Percentiles rank a stretch among this genome's conserved stretches.
phyloP scores from a whole-genome alignment of 2,329 filamentous ascomycete genomes.

The Fusarium bulbicola region DNA sequence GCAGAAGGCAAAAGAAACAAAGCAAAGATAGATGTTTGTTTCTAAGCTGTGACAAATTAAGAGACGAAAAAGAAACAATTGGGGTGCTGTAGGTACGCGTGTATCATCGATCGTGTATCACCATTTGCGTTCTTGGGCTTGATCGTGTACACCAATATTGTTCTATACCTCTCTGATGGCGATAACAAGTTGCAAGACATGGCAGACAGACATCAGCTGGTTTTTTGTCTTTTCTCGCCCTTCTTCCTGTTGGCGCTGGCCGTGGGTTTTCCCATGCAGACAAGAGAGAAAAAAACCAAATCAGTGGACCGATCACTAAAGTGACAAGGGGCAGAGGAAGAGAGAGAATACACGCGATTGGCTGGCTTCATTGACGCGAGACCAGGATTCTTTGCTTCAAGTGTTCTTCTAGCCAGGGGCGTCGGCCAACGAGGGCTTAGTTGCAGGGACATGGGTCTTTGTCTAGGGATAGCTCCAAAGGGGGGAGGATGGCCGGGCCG shows the following conservation, averaged over 20 bases:
- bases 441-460: constrained; percentile 17
- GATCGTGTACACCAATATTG: background rate
- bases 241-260: constrained; percentile 22
- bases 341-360: constrained; percentile 18
- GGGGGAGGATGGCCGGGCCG: constrained; percentile 14
- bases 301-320: constrained; percentile 26
- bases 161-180: background rate
- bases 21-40: constrained; percentile 4
- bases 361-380: constrained; percentile 23
- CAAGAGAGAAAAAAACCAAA: constrained; percentile 23
- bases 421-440: constrained; percentile 8
- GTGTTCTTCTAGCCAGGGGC: constrained; percentile 38
- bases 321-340: constrained; percentile 5
- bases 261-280: constrained; percentile 10
- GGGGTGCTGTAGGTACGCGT: background rate
- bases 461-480: constrained; percentile 10
- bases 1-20: constrained; percentile 14
- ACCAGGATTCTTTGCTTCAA: constrained; percentile 30
- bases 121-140: background rate
- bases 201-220: constrained; percentile 25
- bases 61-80: constrained; percentile 19
- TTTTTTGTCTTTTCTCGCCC: background rate
- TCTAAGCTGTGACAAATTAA: constrained; percentile 7
- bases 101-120: constrained; percentile 1
- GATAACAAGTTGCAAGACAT: background rate